A percentile compares a stretch with the other conserved stretches of the same genome.
Conservation (phyloP, 2,329 filamentous ascomycete genomes). For the Neophaeococcomyces mojaviensis region DNA sequence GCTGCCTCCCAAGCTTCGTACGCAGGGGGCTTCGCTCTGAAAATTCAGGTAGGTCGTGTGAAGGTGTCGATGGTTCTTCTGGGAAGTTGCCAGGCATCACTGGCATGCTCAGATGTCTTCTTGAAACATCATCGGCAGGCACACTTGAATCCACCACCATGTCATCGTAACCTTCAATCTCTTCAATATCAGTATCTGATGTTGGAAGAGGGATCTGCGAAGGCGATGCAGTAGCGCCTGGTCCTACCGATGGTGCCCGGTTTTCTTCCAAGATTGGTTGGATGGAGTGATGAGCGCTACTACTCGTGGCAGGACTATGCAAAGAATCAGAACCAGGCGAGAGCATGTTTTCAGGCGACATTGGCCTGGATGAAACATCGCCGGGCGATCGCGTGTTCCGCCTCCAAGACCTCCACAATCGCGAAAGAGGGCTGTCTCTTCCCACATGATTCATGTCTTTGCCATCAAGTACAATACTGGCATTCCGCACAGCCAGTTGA, state of each 20-base stretch:
- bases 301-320: slow-evolving; percentile 27
- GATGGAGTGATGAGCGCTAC: slow-evolving; percentile 24
- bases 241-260: slow-evolving; percentile 26
- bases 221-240: slow-evolving; percentile 29
- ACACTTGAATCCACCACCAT: slow-evolving; percentile 35
- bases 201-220: slow-evolving; percentile 63
- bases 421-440: slow-evolving; percentile 76
- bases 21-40: slow-evolving; percentile 7
- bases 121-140: not conserved
- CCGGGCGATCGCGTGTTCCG: slow-evolving; percentile 47
- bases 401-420: slow-evolving; percentile 92
- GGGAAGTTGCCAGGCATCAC: slow-evolving; percentile 19
- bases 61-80: not conserved
- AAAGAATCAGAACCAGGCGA: slow-evolving; percentile 12
- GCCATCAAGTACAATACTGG: slow-evolving; percentile 73
- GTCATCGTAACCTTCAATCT: slow-evolving; percentile 72
- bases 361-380: slow-evolving; percentile 51
- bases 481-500: slow-evolving; percentile 47
- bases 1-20: slow-evolving; percentile 8
- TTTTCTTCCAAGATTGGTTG: slow-evolving; percentile 25
- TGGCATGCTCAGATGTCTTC: slow-evolving; percentile 18
- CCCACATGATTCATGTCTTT: slow-evolving; percentile 88
- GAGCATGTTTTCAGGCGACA: slow-evolving; percentile 26
- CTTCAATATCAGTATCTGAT: slow-evolving; percentile 60
- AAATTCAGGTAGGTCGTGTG: not conserved